Evolutionary conservation across 2,329 filamentous ascomycete genomes (phyloP).

Genomic region (Colletotrichum noveboracense): DNA sequence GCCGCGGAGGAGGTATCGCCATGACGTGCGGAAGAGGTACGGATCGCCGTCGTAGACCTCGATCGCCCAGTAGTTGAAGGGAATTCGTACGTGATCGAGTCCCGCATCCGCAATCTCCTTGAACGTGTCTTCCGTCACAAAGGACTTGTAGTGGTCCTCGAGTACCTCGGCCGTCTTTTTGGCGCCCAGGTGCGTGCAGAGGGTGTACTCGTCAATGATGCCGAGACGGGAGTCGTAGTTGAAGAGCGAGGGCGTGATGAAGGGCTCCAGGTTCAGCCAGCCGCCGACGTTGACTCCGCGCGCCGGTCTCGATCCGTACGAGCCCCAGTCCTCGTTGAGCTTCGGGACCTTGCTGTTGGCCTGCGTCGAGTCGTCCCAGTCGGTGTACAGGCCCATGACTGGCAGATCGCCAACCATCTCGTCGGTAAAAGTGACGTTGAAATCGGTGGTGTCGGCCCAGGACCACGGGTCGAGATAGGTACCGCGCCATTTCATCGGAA

Average conservation of each 20-base stretch:
- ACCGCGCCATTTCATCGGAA: slow-evolving; percentile 71
- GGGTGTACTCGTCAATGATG: slow-evolving; percentile 88
- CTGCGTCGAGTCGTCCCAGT: slow-evolving; percentile 82
- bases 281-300: slow-evolving; percentile 92
- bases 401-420: slow-evolving; percentile 85
- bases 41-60: slow-evolving; percentile 84
- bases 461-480: slow-evolving; percentile 87
- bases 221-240: slow-evolving; percentile 64
- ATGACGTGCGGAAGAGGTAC: slow-evolving; percentile 85
- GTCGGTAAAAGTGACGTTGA: slow-evolving; percentile 93
- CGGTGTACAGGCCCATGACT: slow-evolving; percentile 84
- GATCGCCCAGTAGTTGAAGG: slow-evolving; percentile 94
- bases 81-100: slow-evolving; percentile 95
- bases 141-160: slow-evolving; percentile 92
- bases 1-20: slow-evolving; percentile 89
- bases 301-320: slow-evolving; percentile 80
- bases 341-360: slow-evolving; percentile 83
- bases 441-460: slow-evolving; percentile 89
- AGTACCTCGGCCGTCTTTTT: slow-evolving; percentile 67
- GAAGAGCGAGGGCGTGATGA: slow-evolving; percentile 94
- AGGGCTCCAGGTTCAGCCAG: slow-evolving; percentile 93
- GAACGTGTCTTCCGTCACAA: slow-evolving; percentile 86
- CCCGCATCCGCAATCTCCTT: slow-evolving; percentile 84
- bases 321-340: slow-evolving; percentile 75
- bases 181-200: slow-evolving; percentile 73